Evolutionary conservation across 768 basidiomycete species (phyloP), one percentile per base, ranked within the genome.

Genomic region (Leccinum olivaceopallidum): DNA sequence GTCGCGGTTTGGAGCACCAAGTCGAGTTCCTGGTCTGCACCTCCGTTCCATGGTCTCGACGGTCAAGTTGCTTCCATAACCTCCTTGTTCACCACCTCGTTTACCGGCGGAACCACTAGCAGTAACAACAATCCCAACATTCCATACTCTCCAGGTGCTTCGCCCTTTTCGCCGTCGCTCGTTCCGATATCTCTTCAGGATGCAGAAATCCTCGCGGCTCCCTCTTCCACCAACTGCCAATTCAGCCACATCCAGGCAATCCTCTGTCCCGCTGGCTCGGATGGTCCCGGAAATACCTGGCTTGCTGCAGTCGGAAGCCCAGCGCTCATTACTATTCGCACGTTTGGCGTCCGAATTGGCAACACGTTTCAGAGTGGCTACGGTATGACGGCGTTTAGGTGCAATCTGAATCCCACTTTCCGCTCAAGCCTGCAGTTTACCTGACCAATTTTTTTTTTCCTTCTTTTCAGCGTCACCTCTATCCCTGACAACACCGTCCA

Each of bases 361-460:
- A 98, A 99, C 76, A 95, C 94, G 8, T 92, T 96, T 74, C 80
- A 87, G 63, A 75, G 80, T 55, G 83, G 86, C 56, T 87, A 90
- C 65, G 90, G 94, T 47, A 95, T 96, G 1, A 91, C 85, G n/a
- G 82, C 79, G 5, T 99, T 99, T 76, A 89, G 83, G 95, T 95
- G 73, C 49, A 52, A 10, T 52, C 37, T 36, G 37, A 62, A 48
- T 26, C 26, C 34, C 9, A 2, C 42, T 20, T 49, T 32, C 13
- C 14, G 18, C 30, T 48, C 22, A 6, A 30, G 24, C 44, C 37
- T 58, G 49, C 32, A 55, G 28, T 44, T 42, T 54, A 28, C n/a
- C 66, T 44, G 20, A 69, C 42, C 26, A 26, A 26, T 54, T 26
- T 26, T 55, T 26, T 30, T n/a, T 57, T 60, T 50, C 53, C 26